Evolutionary conservation across 2,329 filamentous ascomycete genomes (phyloP).

Genomic region (Ilyonectria robusta): DNA sequence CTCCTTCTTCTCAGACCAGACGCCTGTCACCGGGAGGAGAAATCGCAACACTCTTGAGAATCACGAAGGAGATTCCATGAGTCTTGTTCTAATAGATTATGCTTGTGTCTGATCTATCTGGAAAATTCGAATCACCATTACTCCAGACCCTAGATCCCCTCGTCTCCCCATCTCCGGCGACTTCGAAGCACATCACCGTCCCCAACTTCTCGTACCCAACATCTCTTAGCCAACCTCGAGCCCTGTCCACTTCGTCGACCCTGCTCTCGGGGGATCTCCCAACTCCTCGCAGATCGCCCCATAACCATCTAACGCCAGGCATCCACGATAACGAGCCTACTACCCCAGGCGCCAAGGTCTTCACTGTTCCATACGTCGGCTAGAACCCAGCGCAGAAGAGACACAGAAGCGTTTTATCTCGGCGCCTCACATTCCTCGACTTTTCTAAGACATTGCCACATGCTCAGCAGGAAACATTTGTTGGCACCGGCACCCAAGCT

Average conservation of each 20-base stretch:
- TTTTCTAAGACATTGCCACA: conserved; percentile 7
- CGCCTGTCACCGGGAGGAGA: neutral
- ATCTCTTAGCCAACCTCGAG: conserved; percentile 24
- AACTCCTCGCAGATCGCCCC: neutral
- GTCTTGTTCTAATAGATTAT: conserved; percentile 21
- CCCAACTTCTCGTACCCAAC: conserved; percentile 46
- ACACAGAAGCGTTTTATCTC: conserved; percentile 16
- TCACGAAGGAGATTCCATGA: neutral
- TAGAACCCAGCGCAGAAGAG: conserved; percentile 26
- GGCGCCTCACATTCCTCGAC: conserved; percentile 17
- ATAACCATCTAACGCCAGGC: neutral
- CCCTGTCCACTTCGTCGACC: neutral
- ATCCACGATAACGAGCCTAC: neutral
- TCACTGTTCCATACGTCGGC: conserved; percentile 10
- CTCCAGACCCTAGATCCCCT: conserved; percentile 17
- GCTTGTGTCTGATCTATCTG: conserved; percentile 16
- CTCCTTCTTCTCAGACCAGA: neutral
- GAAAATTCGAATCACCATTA: conserved; percentile 14
- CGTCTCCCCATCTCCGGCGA: conserved; percentile 3
- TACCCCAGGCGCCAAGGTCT: neutral
- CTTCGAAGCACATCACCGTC: conserved; percentile 2
- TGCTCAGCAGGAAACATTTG: neutral
- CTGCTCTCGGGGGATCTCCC: neutral
- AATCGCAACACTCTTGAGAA: neutral
- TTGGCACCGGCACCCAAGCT: conserved; percentile 6